Evolutionary conservation across 345 rosid genomes (phyloP), one percentile per base, ranked within the genome.

Genomic region (Arabidopsis arenosa): DNA sequence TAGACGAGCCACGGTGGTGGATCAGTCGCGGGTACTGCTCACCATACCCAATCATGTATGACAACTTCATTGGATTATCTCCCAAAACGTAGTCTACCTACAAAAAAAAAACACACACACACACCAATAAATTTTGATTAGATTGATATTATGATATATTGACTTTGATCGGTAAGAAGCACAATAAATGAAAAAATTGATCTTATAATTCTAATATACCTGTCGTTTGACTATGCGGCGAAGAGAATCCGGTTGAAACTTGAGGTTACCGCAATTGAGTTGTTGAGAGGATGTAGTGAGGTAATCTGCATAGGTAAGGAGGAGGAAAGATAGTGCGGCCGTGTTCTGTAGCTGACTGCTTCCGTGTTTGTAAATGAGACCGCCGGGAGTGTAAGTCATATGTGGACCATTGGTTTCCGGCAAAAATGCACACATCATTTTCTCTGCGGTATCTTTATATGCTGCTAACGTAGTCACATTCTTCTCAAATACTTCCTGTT

Each of bases 21-120:
- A 95, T 89, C 13, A 86, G 83, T 59, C 77, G 83, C 7, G 99
- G 99, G 12, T 80, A 92, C 13, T 28, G 68, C 59, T 83, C 72
- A 2, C 99, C 81, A 21, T 95, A 95, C 18, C 99, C 98, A 49
- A 95, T 87, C 93, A 95, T 95, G 63, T 89, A 95, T 4, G 99
- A 92, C 40, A 92, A 33, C 10, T 87, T 90, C 83, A 79, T 76
- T 3, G 96, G 98, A 63, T 95, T 95, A 62, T 92, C 89, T 3
- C 99, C 99, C 80, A 95, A 63, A 48, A 95, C 82, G 84, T 95
- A 95, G 67, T 95, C 96, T 48, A 28, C 81, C 76, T 68, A 30
- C 17, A 18, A 9, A 56, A 5, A 52, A 52, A 21, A 1, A 21
- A 0, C 2, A 23, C 26, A 23, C 26, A 35, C 5, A 17, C 5